Evolutionary conservation across 2,329 filamentous ascomycete genomes (phyloP).

Genomic region (Podosphaera xanthii): DNA sequence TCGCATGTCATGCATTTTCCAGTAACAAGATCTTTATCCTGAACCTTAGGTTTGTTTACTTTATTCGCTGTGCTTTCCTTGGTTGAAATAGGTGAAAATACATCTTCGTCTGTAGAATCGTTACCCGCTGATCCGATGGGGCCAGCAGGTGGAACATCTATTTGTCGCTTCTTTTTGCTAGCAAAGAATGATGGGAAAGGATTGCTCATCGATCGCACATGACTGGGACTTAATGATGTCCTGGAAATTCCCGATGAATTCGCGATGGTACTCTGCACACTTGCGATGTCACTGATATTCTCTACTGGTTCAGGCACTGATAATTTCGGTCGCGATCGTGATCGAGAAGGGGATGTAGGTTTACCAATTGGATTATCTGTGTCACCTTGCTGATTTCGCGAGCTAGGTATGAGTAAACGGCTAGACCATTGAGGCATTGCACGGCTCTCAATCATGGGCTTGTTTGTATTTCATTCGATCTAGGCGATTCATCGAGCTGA

Average conservation of each 20-base stretch:
- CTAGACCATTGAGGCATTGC: constrained; percentile 16
- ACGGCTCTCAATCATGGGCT: constrained; percentile 5
- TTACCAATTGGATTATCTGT: constrained; percentile 2
- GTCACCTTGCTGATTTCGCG: constrained; percentile 8
- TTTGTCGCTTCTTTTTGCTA: constrained; percentile 29
- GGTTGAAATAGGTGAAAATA: constrained; percentile 9
- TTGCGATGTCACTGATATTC: constrained; percentile 15
- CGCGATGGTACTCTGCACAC: constrained; percentile 5
- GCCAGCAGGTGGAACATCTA: constrained; percentile 15
- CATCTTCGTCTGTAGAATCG: constrained; percentile 24
- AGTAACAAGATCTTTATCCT: constrained; percentile 36
- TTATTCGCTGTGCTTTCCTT: constrained; percentile 4
- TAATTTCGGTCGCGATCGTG: constrained; percentile 9
- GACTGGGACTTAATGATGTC: constrained; percentile 5
- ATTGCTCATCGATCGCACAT: constrained; percentile 44
- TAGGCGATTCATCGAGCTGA: not conserved
- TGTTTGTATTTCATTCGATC: not conserved
- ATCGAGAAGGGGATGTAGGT: constrained; percentile 7
- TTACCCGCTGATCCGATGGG: constrained; percentile 16
- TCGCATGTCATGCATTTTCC: constrained; percentile 75
- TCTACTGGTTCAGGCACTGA: constrained; percentile 15
- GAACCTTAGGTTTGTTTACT: constrained; percentile 17
- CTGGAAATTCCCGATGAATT: constrained; percentile 5
- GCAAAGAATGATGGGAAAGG: constrained; percentile 54
- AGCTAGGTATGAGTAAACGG: constrained; percentile 12